Evolutionary conservation across 1,139 yeast species (phyloP), one percentile per base, ranked within the genome.

Genomic region (Debaryomyces singareniensis): DNA sequence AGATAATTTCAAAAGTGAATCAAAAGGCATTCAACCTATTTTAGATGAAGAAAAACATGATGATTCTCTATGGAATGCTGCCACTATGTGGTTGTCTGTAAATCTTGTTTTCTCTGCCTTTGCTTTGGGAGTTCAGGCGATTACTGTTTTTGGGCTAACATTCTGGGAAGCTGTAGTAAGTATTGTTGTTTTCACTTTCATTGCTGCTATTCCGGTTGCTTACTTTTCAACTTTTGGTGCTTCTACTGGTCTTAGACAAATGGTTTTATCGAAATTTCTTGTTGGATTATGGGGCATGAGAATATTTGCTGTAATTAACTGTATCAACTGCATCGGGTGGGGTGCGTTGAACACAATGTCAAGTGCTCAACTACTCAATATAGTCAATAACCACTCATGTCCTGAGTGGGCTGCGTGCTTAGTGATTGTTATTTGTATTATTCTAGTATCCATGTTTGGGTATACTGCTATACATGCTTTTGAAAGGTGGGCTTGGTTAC

Each of bases 51-150:
- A 78, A 51, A 73, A 76, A 41, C 64, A 70, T 27, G 85, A 79
- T 34, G 54, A 51, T 31, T 75, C 84, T 22, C 51, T 80, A 33
- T 62, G 75, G 63, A 72, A 70, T 43, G 84, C 93, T 20, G 87
- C 89, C 25, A 68, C 89, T 33, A 83, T 87, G 94, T 87, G 96
- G 96, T 70, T 82, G 47, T 80, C 93, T 16, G 95, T 95, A 22
- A 87, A 87, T 58, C 65, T 84, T 71, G 95, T 85, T 35, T 74
- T 86, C 50, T 87, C 95, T 14, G 75, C 95, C 15, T 79, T 74
- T 47, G 68, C 95, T 2, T 62, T 86, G 29, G 96, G 96, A 52
- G 82, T 82, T 35, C 61, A 87, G 31, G 95, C 95, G 35, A 62
- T 78, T 29, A 54, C 72, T 25, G 64, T 64, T 12, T 72, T 68